Evolutionary conservation across 2,329 filamentous ascomycete species (phyloP).

Genomic region (Cercospora nicotianae): DNA sequence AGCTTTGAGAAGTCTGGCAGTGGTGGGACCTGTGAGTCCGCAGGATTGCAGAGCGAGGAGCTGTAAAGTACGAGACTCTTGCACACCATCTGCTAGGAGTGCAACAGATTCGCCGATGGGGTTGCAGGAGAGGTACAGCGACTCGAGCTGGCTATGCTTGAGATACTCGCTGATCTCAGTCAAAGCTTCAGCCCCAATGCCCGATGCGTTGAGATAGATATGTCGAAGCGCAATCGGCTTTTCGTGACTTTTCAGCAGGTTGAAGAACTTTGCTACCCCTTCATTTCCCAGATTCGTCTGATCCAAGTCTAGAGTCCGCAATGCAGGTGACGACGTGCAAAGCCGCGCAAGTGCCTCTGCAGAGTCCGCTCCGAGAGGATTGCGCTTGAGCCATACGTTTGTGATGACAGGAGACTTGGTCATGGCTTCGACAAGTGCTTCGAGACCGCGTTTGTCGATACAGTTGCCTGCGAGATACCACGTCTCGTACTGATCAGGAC

Average conservation of each 20-base stretch:
- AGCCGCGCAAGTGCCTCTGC: slow-evolving; percentile 48
- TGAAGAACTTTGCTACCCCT: slow-evolving; percentile 50
- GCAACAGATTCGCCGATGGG: slow-evolving; percentile 34
- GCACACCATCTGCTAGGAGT: slow-evolving; percentile 32
- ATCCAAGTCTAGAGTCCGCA: slow-evolving; percentile 56
- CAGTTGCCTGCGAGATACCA: slow-evolving; percentile 60
- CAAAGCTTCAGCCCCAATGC: slow-evolving; percentile 33
- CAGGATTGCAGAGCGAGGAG: slow-evolving; percentile 46
- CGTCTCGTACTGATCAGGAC: slow-evolving; percentile 53
- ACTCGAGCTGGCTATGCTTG: slow-evolving; percentile 24
- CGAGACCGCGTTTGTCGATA: slow-evolving; percentile 49
- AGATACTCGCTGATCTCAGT: slow-evolving; percentile 35
- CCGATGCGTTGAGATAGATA: slow-evolving; percentile 40
- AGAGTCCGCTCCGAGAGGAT: slow-evolving; percentile 49
- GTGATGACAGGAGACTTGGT: slow-evolving; percentile 47
- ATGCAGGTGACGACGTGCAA: slow-evolving; percentile 45
- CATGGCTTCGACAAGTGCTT: slow-evolving; percentile 49
- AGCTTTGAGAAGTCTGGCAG: slow-evolving; percentile 43
- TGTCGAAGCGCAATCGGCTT: slow-evolving; percentile 32
- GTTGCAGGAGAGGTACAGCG: slow-evolving; percentile 39
- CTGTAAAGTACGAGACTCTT: slow-evolving; percentile 28
- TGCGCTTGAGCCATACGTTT: slow-evolving; percentile 57
- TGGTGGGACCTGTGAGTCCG: slow-evolving; percentile 46
- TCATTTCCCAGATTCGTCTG: slow-evolving; percentile 54
- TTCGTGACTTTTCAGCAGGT: slow-evolving; percentile 26